Evolutionary conservation across 2,329 filamentous ascomycete genomes (phyloP).

Genomic region (Neocucurbitaria cava): DNA sequence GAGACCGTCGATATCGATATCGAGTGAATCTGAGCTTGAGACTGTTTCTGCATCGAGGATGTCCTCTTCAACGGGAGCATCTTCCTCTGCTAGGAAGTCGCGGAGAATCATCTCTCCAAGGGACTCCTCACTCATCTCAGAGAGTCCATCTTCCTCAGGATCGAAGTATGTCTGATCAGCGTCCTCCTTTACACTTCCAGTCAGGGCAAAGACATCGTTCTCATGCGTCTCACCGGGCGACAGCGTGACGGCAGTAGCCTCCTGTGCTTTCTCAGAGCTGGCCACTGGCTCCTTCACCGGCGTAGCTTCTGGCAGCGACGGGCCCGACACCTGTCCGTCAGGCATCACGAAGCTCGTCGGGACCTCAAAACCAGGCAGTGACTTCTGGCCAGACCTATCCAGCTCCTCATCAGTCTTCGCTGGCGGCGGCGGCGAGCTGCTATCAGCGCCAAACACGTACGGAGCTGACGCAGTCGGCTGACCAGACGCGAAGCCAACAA

Average conservation of each 20-base stretch:
- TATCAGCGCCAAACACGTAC: background rate
- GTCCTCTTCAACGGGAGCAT: background rate
- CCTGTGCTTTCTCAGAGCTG: too few species aligned
- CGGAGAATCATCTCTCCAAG: background rate
- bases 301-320: too few species aligned
- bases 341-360: background rate
- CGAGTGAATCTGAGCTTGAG: too few species aligned
- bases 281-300: background rate
- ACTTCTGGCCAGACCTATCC: background rate
- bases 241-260: too few species aligned
- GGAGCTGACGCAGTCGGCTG: background rate
- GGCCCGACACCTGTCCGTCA: too few species aligned
- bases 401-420: background rate
- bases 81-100: background rate
- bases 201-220: too few species aligned
- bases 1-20: too few species aligned
- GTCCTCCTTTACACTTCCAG: too few species aligned
- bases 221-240: too few species aligned
- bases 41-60: too few species aligned
- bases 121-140: background rate
- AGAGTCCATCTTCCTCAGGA: background rate
- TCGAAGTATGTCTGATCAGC: background rate
- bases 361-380: background rate
- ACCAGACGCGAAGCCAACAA: background rate
- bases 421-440: background rate